Conservation (phyloP, 1,284 basidiomycete genomes). For the Pseudozyma sp. region DNA sequence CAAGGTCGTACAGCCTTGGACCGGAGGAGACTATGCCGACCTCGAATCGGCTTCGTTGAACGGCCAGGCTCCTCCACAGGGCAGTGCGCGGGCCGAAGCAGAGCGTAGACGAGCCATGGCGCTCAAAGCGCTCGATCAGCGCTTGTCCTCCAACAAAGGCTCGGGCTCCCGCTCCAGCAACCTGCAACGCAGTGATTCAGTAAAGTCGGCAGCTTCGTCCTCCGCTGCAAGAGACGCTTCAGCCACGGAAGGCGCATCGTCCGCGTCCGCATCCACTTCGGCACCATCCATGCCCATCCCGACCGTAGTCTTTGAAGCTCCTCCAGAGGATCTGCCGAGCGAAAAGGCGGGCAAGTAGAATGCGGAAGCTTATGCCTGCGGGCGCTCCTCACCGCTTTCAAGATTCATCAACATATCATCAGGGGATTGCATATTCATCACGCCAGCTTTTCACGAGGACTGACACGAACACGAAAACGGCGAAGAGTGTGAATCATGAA, state of each 20-base stretch:
- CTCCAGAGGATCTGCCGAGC: conserved; percentile 26
- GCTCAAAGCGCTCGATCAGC: conserved; percentile 92
- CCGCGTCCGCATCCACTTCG: conserved; percentile 11
- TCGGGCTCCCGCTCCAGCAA: conserved; percentile 22
- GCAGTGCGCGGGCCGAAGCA: conserved; percentile 57
- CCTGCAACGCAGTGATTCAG: conserved; percentile 29
- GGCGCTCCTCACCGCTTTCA: neutral
- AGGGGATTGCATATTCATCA: neutral
- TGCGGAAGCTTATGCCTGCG: neutral
- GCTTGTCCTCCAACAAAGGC: conserved; percentile 74
- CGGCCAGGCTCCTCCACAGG: conserved; percentile 29
- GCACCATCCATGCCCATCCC: conserved; percentile 25
- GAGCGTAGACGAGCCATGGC: conserved; percentile 80
- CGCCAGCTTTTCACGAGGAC: neutral
- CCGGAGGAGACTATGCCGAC: conserved; percentile 44
- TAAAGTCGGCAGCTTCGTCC: conserved; percentile 25
- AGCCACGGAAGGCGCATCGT: neutral
- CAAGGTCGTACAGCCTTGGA: conserved; percentile 78
- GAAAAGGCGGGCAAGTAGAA: conserved; percentile 24
- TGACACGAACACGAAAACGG: neutral
- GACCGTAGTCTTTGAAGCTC: conserved; percentile 49
- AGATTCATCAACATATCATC: neutral
- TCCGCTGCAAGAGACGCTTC: conserved; percentile 12
- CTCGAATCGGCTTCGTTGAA: conserved; percentile 77
- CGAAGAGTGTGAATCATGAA: neutral